Evolutionary conservation across 2,329 filamentous ascomycete genomes (phyloP).

Genomic region (Calcarisporium arbuscula): DNA sequence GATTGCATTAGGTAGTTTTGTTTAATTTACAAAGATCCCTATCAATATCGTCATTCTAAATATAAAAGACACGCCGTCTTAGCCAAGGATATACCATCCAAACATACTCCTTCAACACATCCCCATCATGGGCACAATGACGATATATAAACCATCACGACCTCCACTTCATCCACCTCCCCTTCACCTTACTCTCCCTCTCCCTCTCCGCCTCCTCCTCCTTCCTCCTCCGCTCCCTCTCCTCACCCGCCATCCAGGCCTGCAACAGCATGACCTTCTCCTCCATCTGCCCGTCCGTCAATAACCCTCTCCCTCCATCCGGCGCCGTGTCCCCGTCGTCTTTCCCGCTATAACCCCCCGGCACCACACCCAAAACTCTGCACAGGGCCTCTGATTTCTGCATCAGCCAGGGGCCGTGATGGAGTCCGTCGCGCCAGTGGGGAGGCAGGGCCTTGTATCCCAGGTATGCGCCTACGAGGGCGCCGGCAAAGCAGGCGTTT

Average conservation of each 20-base stretch:
- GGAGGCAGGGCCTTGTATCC: constrained; percentile 39
- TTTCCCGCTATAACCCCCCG: constrained; percentile 24
- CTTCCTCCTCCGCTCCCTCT: constrained; percentile 18
- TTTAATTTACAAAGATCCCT: too few species aligned
- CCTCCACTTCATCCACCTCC: constrained; percentile 4
- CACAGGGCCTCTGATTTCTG: constrained; percentile 35
- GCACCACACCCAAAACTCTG: constrained; percentile 28
- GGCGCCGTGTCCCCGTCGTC: constrained; percentile 32
- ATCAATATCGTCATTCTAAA: too few species aligned
- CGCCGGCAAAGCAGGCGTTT: constrained; percentile 46
- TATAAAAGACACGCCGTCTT: too few species aligned
- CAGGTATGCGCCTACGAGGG: constrained; percentile 40
- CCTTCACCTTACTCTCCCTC: constrained; percentile 12
- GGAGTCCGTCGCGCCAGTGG: constrained; percentile 43
- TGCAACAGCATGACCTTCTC: constrained; percentile 26
- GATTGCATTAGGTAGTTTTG: too few species aligned
- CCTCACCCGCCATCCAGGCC: constrained; percentile 22
- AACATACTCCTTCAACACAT: too few species aligned
- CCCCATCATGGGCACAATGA: not conserved
- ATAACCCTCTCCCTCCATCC: constrained; percentile 33
- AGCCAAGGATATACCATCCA: too few species aligned
- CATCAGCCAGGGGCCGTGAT: constrained; percentile 37
- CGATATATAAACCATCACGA: not conserved
- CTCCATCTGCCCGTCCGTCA: constrained; percentile 31
- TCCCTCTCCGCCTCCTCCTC: constrained; percentile 17